phyloP scores from a whole-genome alignment of 164 flowering plant genomes.

The Piper betle region DNA sequence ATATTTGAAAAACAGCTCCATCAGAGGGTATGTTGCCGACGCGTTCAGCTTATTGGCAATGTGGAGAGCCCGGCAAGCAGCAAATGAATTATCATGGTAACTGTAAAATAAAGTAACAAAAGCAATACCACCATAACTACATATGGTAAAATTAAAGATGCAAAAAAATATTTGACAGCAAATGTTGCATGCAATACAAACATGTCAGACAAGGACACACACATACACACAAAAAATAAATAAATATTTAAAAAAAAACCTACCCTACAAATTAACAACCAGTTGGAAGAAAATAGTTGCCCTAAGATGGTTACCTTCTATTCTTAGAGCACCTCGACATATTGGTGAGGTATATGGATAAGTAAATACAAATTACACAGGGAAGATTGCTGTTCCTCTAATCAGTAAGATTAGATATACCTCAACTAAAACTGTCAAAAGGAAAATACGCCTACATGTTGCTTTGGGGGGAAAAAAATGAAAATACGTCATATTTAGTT shows the following conservation, averaged over 20 bases:
- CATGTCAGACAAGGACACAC: background rate
- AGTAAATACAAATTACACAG: no score
- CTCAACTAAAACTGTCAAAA: no score
- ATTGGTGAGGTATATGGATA: no score
- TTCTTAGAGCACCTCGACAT: no score
- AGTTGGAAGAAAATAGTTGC: no score
- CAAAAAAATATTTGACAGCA: background rate
- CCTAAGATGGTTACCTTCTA: no score
- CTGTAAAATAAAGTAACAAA: constrained; percentile 14
- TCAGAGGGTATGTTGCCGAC: constrained; percentile 46
- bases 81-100: constrained; percentile 81
- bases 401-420: no score
- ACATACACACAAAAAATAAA: background rate
- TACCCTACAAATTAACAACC: no score
- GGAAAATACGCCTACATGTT: no score
- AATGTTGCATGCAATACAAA: background rate
- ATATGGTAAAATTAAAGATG: background rate
- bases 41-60: constrained; percentile 45
- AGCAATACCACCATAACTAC: background rate
- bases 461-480: no score
- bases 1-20: constrained; percentile 60
- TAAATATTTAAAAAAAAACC: background rate
- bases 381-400: no score
- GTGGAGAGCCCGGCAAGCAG: constrained; percentile 68
- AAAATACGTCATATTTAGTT: no score